These are phyloP conservation scores for Dimargaris cristalligena DNA, from an alignment of 192 early-diverging fungal species.

Conservation along the genomic window DNA sequence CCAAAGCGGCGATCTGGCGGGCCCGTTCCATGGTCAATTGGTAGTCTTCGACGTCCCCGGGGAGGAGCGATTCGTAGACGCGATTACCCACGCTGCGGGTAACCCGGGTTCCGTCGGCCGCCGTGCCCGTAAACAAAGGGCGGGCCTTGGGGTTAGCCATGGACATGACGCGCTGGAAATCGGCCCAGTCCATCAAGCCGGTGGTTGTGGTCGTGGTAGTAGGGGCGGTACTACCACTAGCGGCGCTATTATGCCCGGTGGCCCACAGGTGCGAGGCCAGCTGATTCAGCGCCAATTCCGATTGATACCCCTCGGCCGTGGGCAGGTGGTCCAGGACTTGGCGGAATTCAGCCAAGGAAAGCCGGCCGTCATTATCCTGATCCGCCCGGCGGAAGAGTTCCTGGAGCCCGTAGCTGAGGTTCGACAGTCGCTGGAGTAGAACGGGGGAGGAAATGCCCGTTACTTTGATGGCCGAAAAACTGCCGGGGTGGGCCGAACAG, in stretches of 20 bases:
- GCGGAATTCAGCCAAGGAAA: conserved; percentile 27
- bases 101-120: conserved; percentile 13
- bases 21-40: conserved; percentile 50
- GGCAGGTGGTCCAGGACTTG: conserved; percentile 18
- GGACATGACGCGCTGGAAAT: conserved; percentile 45
- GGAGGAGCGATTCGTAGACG: conserved; percentile 12
- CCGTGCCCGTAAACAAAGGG: conserved; percentile 24
- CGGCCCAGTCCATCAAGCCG: conserved; percentile 44
- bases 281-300: neutral
- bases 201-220: conserved; percentile 31
- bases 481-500: conserved; percentile 33
- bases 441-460: conserved; percentile 65
- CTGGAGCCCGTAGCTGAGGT: conserved; percentile 18
- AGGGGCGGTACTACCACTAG: conserved; percentile 16
- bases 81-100: conserved; percentile 6
- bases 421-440: conserved; percentile 56
- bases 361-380: conserved; percentile 33
- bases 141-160: conserved; percentile 37
- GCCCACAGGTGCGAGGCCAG: neutral
- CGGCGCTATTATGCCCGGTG: too few species aligned
- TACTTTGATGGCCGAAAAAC: conserved; percentile 77
- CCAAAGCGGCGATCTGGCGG: conserved; percentile 43
- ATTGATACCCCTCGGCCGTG: conserved; percentile 18
- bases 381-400: conserved; percentile 30
- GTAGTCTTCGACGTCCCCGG: conserved; percentile 53